Evolutionary conservation across 2,329 filamentous ascomycete genomes (phyloP), one percentile per base, ranked within the genome.

Genomic region (Penicillium brasilianum): DNA sequence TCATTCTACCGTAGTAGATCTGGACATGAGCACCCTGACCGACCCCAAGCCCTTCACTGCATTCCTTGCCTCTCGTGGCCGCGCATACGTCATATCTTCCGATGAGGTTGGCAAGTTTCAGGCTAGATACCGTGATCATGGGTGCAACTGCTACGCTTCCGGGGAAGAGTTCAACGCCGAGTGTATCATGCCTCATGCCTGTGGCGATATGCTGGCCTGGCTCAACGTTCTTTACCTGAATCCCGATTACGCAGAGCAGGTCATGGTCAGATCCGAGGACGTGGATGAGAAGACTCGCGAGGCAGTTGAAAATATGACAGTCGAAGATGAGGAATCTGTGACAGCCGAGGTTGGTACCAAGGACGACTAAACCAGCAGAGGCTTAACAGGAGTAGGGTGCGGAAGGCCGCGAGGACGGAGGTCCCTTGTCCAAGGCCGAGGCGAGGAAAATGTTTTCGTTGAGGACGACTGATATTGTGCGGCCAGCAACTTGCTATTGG

Each of bases 91-190:
- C 9, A 68, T 83, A n/a, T 87, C 84, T 14, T 56, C 76, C 0
- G 78, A 85, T 4, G 82, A 84, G 0, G 67, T 84, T 0, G 84
- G 85, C 43, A 81, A 78, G 1, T 82, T 83, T 1, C 74, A 92
- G 7, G 78, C 84, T 0, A 84, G 84, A 0, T 79, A 84, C 1
- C 71, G 80, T 1, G 83, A 84, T 10, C 79, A 84, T 46, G 89
- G 89, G 5, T 90, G 86, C 65, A 89, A 90, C 4, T 84, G 87
- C 63, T 90, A 89, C 75, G 88, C 89, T n/a, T 85, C 88, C 1
- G 89, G 89, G 3, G 86, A 90, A 63, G 68, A 76, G 1, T 71
- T 81, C 36, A 81, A 87, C 69, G 78, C 78, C 8, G 91, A 96
- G 73, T 80, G 81, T 39, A 83, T 91, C 62, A 82, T 93, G 55